Evolutionary conservation across 441 rosid genomes (phyloP).

Genomic region (Flueggea neowawraea): DNA sequence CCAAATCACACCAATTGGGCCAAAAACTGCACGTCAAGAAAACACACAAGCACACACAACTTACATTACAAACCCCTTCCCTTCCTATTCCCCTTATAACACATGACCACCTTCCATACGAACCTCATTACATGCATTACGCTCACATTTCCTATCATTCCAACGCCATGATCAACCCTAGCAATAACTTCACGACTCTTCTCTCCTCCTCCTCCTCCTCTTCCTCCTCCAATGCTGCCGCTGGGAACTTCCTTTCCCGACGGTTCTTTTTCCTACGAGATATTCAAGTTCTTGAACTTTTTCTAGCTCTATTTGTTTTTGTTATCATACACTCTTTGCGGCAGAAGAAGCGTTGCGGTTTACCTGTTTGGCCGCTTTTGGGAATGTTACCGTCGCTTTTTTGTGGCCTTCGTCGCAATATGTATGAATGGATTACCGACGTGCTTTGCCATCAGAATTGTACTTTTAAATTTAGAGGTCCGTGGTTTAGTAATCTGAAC

Average conservation of each 20-base stretch:
- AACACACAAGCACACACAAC: background rate
- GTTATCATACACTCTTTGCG: conserved; percentile 56
- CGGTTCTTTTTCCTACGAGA: conserved; percentile 37
- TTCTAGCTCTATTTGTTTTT: conserved; percentile 56
- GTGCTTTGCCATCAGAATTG: conserved; percentile 60
- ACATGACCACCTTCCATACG: conserved; percentile 11
- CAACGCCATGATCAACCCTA: conserved; percentile 38
- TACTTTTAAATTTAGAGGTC: conserved; percentile 76
- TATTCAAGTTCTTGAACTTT: conserved; percentile 61
- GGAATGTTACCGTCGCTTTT: conserved; percentile 88
- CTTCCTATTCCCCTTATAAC: conserved; percentile 32
- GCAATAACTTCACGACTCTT: conserved; percentile 30
- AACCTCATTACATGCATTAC: conserved; percentile 8
- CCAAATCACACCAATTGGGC: conserved; percentile 57
- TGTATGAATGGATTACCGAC: conserved; percentile 71
- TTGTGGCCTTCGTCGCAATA: conserved; percentile 35
- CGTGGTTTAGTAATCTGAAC: conserved; percentile 73
- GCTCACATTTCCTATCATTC: conserved; percentile 19
- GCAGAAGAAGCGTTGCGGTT: conserved; percentile 58
- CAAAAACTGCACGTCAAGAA: conserved; percentile 45
- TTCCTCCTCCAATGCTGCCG: conserved; percentile 5
- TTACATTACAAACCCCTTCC: background rate
- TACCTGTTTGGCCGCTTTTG: conserved; percentile 79
- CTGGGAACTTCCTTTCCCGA: conserved; percentile 20
- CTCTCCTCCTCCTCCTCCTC: too few species aligned